A percentile compares a stretch with the other conserved stretches of the same genome.
These are phyloP conservation scores for Stygiomarasmius scandens DNA, from an alignment of 1,284 basidiomycete species.

Conservation along the genomic window DNA sequence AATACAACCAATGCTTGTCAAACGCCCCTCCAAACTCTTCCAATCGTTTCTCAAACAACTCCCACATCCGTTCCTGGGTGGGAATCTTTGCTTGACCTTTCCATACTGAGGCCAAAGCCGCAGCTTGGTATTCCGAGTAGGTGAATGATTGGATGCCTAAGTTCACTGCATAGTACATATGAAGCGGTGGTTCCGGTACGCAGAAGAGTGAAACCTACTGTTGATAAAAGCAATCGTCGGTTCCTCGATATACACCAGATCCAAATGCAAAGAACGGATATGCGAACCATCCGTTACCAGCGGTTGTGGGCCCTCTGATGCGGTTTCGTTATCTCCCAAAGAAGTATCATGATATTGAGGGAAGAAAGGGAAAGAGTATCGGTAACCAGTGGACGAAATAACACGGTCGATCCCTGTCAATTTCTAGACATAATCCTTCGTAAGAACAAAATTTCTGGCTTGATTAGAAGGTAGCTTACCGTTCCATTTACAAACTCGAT, in stretches of 20 bases:
- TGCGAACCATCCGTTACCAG: conserved; percentile 50
- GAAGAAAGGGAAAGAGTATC: conserved; percentile 51
- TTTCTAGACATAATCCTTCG: conserved; percentile 20
- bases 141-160: conserved; percentile 41
- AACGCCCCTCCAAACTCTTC: conserved; percentile 32
- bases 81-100: conserved; percentile 36
- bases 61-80: conserved; percentile 31
- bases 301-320: conserved; percentile 25
- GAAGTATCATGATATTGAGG: conserved; percentile 42
- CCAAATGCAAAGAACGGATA: conserved; percentile 47
- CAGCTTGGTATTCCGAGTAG: conserved; percentile 37
- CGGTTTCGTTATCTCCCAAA: conserved; percentile 19
- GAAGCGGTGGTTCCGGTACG: too few relatives aligned
- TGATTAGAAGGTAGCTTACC: conserved; percentile 23
- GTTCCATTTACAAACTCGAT: conserved; percentile 45
- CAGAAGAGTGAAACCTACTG: conserved; percentile 24
- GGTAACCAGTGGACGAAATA: conserved; percentile 45
- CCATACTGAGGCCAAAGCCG: conserved; percentile 41
- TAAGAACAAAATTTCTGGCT: not conserved
- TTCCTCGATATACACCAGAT: conserved; percentile 52
- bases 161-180: conserved; percentile 32
- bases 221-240: conserved; percentile 48
- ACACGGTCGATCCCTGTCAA: conserved; percentile 40
- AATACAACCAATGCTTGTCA: conserved; percentile 37
- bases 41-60: conserved; percentile 29